Percentiles rank a stretch among this genome's conserved stretches.
Evolutionary conservation across 345 rosid species (phyloP).

Genomic region (Rhodamnia rubescens): DNA sequence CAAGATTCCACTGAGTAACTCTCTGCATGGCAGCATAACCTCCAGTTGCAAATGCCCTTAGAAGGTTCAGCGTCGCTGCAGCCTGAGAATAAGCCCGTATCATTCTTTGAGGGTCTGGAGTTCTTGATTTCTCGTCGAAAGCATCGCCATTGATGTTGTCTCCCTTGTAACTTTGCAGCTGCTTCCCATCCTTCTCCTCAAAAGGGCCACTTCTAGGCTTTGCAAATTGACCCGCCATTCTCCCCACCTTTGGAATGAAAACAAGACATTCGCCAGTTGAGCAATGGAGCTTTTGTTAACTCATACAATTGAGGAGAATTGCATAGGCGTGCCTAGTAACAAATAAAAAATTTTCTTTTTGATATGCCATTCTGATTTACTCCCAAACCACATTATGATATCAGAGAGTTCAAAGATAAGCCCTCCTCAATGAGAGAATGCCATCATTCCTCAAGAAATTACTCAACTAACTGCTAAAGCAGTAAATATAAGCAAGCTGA

Average conservation of each 20-base stretch:
- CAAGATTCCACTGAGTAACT: conserved; percentile 60
- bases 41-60: conserved; percentile 61
- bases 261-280: background rate
- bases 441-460: background rate
- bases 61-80: conserved; percentile 52
- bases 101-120: conserved; percentile 51
- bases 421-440: background rate
- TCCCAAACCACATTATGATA: background rate
- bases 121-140: conserved; percentile 44
- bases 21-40: conserved; percentile 61
- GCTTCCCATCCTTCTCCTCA: conserved; percentile 45
- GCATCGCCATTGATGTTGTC: conserved; percentile 52
- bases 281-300: background rate
- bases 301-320: background rate
- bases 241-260: conserved; percentile 31
- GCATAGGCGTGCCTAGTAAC: background rate
- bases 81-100: conserved; percentile 44
- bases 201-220: conserved; percentile 42
- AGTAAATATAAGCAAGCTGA: background rate
- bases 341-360: background rate
- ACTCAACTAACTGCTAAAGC: background rate
- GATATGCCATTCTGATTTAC: background rate
- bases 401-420: background rate
- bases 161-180: conserved; percentile 49
- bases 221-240: conserved; percentile 65